phyloP scores from a whole-genome alignment of 2,329 filamentous ascomycete species.

The Claviceps sorghi region DNA sequence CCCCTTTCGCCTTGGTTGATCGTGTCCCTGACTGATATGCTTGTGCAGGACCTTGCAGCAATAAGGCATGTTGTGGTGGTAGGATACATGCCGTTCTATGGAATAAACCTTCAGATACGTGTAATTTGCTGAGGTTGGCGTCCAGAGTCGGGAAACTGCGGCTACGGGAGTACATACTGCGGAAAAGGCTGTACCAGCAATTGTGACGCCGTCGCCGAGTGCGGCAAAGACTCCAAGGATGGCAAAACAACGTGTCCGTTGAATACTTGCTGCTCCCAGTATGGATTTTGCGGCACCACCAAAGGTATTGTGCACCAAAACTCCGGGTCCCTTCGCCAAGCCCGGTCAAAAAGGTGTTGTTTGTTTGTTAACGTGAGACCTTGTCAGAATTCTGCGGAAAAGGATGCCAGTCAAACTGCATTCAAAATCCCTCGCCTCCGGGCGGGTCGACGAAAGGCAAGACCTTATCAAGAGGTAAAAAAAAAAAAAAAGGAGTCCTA shows the following conservation, averaged over 20 bases:
- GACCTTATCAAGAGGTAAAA: neutral
- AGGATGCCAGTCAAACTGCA: conserved; percentile 10
- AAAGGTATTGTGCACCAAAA: neutral
- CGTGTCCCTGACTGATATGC: neutral
- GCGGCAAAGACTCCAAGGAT: conserved; percentile 13
- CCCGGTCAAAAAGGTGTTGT: neutral
- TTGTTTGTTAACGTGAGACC: neutral
- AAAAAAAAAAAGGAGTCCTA: neutral
- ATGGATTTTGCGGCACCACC: conserved; percentile 7
- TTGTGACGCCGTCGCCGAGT: conserved; percentile 16
- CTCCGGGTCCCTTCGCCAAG: neutral
- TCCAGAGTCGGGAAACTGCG: neutral
- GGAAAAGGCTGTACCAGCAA: conserved; percentile 1
- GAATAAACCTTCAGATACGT: too few relatives aligned
- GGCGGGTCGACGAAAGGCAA: neutral
- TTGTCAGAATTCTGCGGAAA: conserved; percentile 11
- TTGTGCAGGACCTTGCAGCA: neutral
- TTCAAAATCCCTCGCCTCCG: neutral
- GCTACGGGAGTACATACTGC: conserved; percentile 1
- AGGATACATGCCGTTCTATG: neutral
- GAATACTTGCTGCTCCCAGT: conserved; percentile 18
- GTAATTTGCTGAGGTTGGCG: neutral
- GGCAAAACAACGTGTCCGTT: conserved; percentile 17
- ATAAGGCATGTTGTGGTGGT: neutral
- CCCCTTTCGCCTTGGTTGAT: neutral